Conservation (phyloP, 148 eudicot genomes). For the Persicaria maculosa region DNA sequence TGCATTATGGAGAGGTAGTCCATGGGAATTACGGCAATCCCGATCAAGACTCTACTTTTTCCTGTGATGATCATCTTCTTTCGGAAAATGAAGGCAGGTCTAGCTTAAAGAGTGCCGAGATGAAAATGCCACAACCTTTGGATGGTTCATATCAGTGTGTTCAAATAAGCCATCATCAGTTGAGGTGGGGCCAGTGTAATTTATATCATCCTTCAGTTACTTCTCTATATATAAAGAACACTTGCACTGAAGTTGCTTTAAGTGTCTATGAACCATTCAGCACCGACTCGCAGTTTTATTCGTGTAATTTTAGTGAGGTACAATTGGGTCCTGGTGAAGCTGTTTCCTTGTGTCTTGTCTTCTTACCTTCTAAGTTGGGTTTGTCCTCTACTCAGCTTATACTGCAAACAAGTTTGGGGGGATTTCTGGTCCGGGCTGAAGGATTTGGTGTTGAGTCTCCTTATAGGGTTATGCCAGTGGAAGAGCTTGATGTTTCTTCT, state of each 20-base stretch:
- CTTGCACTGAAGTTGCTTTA: conserved; percentile 35
- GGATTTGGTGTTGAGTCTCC: conserved; percentile 73
- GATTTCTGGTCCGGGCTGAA: conserved; percentile 60
- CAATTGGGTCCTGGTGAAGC: conserved; percentile 68
- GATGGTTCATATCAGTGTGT: conserved; percentile 40
- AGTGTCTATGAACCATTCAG: conserved; percentile 58
- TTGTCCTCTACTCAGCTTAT: conserved; percentile 58
- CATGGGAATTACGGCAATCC: conserved; percentile 18
- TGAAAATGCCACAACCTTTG: conserved; percentile 27
- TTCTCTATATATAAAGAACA: conserved; percentile 47
- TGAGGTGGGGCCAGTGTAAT: conserved; percentile 73
- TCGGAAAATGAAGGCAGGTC: conserved; percentile 20
- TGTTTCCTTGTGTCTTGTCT: conserved; percentile 57
- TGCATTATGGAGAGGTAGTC: conserved; percentile 32
- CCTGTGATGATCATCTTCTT: conserved; percentile 33
- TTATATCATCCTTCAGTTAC: conserved; percentile 55
- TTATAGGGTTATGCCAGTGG: conserved; percentile 37
- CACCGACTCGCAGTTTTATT: conserved; percentile 68
- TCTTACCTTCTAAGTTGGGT: conserved; percentile 61
- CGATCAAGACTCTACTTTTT: conserved; percentile 27
- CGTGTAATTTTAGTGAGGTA: conserved; percentile 63
- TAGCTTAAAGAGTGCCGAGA: conserved; percentile 28
- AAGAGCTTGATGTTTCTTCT: conserved; percentile 38
- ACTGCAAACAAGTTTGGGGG: conserved; percentile 80
- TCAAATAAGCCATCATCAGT: conserved; percentile 44